Evolutionary conservation across 768 basidiomycete genomes (phyloP).

Genomic region (Calocybe gangraenosa): DNA sequence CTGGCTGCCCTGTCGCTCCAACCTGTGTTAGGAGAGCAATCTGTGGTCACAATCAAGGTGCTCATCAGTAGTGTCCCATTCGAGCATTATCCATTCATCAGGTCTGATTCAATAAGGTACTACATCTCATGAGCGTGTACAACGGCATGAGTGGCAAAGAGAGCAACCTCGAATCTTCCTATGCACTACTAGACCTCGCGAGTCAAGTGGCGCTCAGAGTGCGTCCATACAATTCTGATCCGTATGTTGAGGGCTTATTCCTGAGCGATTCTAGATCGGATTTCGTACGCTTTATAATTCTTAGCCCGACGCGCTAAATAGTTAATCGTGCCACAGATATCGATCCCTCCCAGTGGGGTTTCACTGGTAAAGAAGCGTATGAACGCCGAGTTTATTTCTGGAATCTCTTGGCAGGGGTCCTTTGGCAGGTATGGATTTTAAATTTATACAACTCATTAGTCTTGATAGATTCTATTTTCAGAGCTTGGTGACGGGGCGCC

Average conservation of each 20-base stretch:
- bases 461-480: constrained; percentile 14
- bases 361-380: constrained; percentile 46
- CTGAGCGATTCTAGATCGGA: constrained; percentile 29
- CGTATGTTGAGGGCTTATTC: constrained; percentile 1
- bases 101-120: constrained; percentile 22
- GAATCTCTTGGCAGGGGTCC: constrained; percentile 42
- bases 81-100: neutral
- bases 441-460: neutral
- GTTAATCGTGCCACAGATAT: constrained; percentile 29
- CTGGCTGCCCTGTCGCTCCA: constrained; percentile 43
- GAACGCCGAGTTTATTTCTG: constrained; percentile 53
- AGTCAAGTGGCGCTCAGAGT: constrained; percentile 46
- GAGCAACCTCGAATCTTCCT: constrained; percentile 43
- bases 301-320: neutral
- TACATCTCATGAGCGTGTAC: constrained; percentile 52
- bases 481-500: constrained; percentile 46
- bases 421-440: constrained; percentile 42
- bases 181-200: constrained; percentile 42
- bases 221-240: constrained; percentile 11
- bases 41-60: constrained; percentile 44
- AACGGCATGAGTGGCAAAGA: constrained; percentile 52
- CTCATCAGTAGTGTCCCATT: neutral
- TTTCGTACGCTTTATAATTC: constrained; percentile 30
- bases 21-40: constrained; percentile 37
- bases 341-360: constrained; percentile 48